phyloP scores from a whole-genome alignment of 2,329 filamentous ascomycete genomes.

The Trichoderma harzianum region DNA sequence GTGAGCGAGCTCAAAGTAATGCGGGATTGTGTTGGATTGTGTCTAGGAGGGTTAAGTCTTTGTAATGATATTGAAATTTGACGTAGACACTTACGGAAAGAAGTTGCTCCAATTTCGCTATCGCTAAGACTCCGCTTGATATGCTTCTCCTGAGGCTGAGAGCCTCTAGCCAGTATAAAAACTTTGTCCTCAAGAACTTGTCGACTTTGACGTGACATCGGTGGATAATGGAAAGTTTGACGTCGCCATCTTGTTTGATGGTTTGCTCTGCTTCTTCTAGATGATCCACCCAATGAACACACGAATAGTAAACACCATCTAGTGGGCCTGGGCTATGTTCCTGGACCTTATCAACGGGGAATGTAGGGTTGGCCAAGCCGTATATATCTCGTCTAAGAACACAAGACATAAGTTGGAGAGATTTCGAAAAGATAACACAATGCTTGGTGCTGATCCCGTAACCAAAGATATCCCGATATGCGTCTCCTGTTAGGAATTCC shows the following conservation, averaged over 20 bases:
- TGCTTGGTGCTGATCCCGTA: no score
- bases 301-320: not conserved
- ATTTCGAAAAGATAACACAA: not conserved
- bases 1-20: not conserved
- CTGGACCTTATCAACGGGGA: not conserved
- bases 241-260: not conserved
- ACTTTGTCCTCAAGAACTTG: not conserved
- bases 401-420: not conserved
- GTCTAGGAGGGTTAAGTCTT: not conserved
- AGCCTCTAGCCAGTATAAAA: not conserved
- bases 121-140: not conserved
- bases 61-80: not conserved
- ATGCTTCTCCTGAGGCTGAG: not conserved
- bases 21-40: not conserved
- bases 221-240: not conserved
- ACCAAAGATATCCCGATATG: not conserved
- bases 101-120: not conserved
- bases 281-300: not conserved
- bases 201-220: no score
- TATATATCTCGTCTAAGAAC: not conserved
- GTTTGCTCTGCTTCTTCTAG: not conserved
- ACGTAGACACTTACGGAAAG: not conserved
- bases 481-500: not conserved
- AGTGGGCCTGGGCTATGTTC: not conserved
- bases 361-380: fast-evolving